Conservation (phyloP, 495 filamentous ascomycete species). For the Staphylotrichum longicolle region DNA sequence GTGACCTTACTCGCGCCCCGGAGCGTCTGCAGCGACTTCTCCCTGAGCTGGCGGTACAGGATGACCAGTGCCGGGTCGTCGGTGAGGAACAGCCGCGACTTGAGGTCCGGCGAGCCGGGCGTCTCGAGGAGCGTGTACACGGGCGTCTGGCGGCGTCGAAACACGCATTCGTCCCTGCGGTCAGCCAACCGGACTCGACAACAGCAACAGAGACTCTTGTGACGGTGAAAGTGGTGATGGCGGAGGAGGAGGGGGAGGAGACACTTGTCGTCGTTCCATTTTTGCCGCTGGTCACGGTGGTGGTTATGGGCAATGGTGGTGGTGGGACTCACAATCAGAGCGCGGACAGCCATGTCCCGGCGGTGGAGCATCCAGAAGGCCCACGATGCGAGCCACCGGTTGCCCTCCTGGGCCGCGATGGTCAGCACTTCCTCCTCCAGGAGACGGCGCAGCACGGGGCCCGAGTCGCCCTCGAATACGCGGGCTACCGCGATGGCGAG, state of each 20-base stretch:
- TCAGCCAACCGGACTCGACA: slow-evolving; percentile 5
- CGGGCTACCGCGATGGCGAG: slow-evolving; percentile 88
- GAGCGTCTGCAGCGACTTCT: slow-evolving; percentile 80
- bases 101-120: slow-evolving; percentile 57
- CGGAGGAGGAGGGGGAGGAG: too few species aligned
- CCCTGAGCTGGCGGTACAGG: slow-evolving; percentile 82
- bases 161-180: neutral
- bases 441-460: slow-evolving; percentile 68
- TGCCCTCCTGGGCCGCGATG: slow-evolving; percentile 73
- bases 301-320: neutral
- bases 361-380: slow-evolving; percentile 89
- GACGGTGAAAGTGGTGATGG: neutral
- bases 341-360: slow-evolving; percentile 79
- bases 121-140: slow-evolving; percentile 67
- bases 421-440: slow-evolving; percentile 77
- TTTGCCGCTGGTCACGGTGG: too few species aligned
- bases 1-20: slow-evolving; percentile 81
- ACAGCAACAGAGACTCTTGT: too few species aligned
- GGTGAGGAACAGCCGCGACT: slow-evolving; percentile 75
- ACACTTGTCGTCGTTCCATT: neutral
- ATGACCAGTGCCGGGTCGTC: slow-evolving; percentile 88
- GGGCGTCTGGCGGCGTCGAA: slow-evolving; percentile 56
- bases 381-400: slow-evolving; percentile 95
- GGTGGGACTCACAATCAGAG: slow-evolving; percentile 59
- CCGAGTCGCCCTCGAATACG: slow-evolving; percentile 83